phyloP scores from a whole-genome alignment of 73 alveolate genomes.

The Paramecium tetraurelia region DNA sequence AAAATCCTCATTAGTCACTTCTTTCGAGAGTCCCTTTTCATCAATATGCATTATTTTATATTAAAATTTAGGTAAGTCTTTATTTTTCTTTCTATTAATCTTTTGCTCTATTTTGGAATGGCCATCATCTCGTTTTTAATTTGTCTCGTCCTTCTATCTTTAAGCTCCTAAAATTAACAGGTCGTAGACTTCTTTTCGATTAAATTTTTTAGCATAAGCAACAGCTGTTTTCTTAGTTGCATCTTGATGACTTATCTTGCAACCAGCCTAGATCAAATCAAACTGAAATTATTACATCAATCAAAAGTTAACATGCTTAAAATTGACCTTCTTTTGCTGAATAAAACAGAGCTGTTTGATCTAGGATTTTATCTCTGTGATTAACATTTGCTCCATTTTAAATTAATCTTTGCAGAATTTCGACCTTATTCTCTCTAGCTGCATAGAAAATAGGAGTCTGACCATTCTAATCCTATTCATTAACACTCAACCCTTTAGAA shows the following conservation, averaged over 20 bases:
- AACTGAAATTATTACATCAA: not conserved
- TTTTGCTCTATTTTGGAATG: not conserved
- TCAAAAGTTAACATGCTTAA: not conserved
- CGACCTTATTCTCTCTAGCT: conserved; percentile 60
- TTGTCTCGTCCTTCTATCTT: not conserved
- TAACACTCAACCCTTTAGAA: conserved; percentile 50
- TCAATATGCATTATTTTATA: not conserved
- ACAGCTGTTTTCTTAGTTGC: not conserved
- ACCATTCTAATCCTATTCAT: conserved; percentile 68
- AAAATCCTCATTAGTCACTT: not conserved
- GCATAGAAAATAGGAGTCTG: conserved; percentile 71
- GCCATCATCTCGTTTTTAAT: not conserved
- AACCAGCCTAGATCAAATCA: not conserved
- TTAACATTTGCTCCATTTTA: conserved; percentile 5
- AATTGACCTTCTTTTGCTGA: not conserved
- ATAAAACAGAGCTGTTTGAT: not conserved
- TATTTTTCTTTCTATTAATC: not conserved
- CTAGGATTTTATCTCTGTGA: not conserved
- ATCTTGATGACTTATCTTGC: not conserved
- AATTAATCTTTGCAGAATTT: not conserved
- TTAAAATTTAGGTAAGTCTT: not conserved
- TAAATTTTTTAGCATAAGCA: not conserved
- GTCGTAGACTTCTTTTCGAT: not conserved
- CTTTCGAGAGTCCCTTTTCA: not conserved
- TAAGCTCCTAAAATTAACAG: not conserved